A percentile compares a stretch with the other conserved stretches of the same genome.
Conservation (phyloP, 768 basidiomycete species). For the Phanerochaete carnosa region DNA sequence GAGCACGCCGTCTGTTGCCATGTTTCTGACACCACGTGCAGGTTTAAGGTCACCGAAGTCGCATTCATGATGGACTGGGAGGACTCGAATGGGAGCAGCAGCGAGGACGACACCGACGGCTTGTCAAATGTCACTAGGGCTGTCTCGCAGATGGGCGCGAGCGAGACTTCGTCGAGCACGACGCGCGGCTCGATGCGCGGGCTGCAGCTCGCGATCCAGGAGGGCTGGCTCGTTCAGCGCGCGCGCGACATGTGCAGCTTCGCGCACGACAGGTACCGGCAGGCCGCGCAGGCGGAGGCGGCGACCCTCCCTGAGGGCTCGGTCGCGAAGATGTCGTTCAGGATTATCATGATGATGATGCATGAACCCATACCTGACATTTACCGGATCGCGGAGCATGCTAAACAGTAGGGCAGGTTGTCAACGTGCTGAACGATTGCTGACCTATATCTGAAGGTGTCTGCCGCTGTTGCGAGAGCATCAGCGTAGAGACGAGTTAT, state of each 20-base stretch:
- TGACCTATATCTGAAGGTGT: slow-evolving; percentile 40
- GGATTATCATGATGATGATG: slow-evolving; percentile 69
- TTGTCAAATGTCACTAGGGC: slow-evolving; percentile 53
- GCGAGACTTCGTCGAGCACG: slow-evolving; percentile 40
- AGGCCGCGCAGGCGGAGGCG: slow-evolving; percentile 64
- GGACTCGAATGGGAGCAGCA: slow-evolving; percentile 49
- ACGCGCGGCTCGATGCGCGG: slow-evolving; percentile 61
- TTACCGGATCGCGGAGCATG: slow-evolving; percentile 69
- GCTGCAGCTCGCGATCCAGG: slow-evolving; percentile 60
- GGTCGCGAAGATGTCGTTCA: slow-evolving; percentile 66
- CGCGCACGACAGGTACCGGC: slow-evolving; percentile 71
- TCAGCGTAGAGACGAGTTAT: slow-evolving; percentile 55
- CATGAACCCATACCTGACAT: slow-evolving; percentile 59
- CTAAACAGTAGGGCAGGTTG: slow-evolving; percentile 44
- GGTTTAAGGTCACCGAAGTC: slow-evolving; percentile 73
- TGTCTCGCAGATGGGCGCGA: slow-evolving; percentile 37
- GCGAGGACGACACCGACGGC: slow-evolving; percentile 32
- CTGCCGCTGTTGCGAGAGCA: slow-evolving; percentile 58
- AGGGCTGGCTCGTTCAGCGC: slow-evolving; percentile 72
- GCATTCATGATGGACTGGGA: slow-evolving; percentile 74
- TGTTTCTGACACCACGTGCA: slow-evolving; percentile 20
- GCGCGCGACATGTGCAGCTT: slow-evolving; percentile 77
- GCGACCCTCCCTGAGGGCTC: slow-evolving; percentile 44
- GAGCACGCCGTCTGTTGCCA: background rate
- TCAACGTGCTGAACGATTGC: background rate